A percentile compares a stretch with the other conserved stretches of the same genome.
These are phyloP conservation scores for Aspergillus homomorphus DNA, from an alignment of 495 filamentous ascomycete species.

Conservation along the genomic window DNA sequence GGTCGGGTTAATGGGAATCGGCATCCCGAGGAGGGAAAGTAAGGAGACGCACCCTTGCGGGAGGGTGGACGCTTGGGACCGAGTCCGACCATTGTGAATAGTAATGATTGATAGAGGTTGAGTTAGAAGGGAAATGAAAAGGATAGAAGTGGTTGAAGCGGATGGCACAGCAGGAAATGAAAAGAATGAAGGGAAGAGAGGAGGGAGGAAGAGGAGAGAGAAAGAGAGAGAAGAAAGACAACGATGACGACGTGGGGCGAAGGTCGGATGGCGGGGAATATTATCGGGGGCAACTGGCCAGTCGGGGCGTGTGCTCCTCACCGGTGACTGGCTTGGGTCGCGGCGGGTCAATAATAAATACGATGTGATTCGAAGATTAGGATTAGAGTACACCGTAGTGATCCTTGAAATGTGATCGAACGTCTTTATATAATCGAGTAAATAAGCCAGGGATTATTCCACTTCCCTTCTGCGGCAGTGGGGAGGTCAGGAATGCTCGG, in stretches of 20 bases:
- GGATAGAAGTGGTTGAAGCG: not conserved
- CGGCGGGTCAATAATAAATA: slow-evolving; percentile 2
- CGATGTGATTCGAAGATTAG: not conserved
- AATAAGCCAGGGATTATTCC: no score
- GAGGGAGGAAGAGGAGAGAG: slow-evolving; percentile 9
- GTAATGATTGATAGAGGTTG: not conserved
- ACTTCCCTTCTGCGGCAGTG: not conserved
- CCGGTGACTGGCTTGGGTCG: slow-evolving; percentile 3
- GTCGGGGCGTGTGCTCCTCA: not conserved
- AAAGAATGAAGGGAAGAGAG: slow-evolving; percentile 6
- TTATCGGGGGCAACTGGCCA: slow-evolving; percentile 22
- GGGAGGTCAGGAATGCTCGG: not conserved
- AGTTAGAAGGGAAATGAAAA: slow-evolving; percentile 8
- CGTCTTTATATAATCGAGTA: not conserved
- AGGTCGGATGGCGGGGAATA: slow-evolving; percentile 11
- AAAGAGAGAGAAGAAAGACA: slow-evolving; percentile 8
- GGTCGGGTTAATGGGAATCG: slow-evolving; percentile 25
- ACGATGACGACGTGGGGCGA: slow-evolving; percentile 3
- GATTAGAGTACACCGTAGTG: no score
- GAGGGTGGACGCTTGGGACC: slow-evolving; percentile 69
- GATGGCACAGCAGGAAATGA: not conserved
- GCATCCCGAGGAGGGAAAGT: slow-evolving; percentile 10
- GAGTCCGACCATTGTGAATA: slow-evolving; percentile 67
- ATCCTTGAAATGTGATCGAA: no score
- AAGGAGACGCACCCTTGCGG: slow-evolving; percentile 64